These are phyloP conservation scores for Centaurea solstitialis DNA, from an alignment of 129 eudicot genomes.

Conservation along the genomic window DNA sequence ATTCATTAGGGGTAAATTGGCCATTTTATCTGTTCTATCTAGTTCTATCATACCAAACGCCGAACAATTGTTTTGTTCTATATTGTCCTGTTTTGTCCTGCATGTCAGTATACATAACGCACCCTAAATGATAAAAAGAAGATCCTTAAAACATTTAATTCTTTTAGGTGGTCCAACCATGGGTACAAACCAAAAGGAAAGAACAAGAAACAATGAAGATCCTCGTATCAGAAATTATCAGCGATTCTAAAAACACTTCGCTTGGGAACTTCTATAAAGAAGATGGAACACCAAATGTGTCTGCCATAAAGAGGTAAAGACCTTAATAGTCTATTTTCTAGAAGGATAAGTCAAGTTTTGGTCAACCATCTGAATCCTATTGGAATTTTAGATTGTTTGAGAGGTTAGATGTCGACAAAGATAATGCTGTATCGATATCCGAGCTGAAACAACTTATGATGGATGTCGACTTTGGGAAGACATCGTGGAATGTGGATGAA, in stretches of 20 bases:
- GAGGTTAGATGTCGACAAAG: conserved; percentile 53
- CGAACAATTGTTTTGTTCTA: too few species aligned
- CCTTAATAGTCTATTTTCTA: neutral
- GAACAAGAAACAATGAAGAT: conserved; percentile 61
- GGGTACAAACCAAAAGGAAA: conserved; percentile 63
- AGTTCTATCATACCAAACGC: too few species aligned
- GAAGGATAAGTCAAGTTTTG: neutral
- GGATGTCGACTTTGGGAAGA: conserved; percentile 45
- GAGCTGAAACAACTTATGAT: conserved; percentile 52
- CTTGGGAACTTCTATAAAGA: conserved; percentile 54
- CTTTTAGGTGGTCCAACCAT: conserved; percentile 72
- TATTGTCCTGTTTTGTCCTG: too few species aligned
- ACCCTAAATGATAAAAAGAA: neutral
- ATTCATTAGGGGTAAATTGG: too few species aligned
- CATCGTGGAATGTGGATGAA: conserved; percentile 53
- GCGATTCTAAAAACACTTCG: conserved; percentile 44
- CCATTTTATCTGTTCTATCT: too few species aligned
- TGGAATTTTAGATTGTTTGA: conserved; percentile 45
- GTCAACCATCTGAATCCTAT: conserved; percentile 8
- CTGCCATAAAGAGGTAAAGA: conserved; percentile 53
- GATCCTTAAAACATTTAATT: neutral
- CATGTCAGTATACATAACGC: too few species aligned
- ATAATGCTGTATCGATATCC: conserved; percentile 43
- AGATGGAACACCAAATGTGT: conserved; percentile 61
- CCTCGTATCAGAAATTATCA: conserved; percentile 53